Conservation (phyloP, 2,329 filamentous ascomycete species). For the Alternaria viburni region DNA sequence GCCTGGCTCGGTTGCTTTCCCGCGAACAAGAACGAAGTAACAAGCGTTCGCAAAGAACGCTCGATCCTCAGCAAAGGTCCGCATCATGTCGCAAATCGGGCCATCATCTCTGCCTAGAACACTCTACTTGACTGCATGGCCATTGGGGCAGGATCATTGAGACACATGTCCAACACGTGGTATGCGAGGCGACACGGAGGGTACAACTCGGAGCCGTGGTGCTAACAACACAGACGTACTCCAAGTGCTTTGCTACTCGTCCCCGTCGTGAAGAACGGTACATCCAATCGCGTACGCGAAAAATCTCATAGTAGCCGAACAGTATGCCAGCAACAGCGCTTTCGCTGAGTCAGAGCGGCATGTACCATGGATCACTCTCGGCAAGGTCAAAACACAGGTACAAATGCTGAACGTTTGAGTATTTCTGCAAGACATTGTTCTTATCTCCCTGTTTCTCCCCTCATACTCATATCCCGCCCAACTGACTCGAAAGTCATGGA, state of each 20-base stretch:
- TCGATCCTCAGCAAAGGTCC: neutral
- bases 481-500: neutral
- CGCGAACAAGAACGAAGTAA: neutral
- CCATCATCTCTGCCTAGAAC: neutral
- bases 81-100: neutral
- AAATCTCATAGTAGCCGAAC: neutral
- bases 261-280: neutral
- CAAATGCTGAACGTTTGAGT: neutral
- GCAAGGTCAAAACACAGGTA: neutral
- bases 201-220: neutral
- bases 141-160: neutral
- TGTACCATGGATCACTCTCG: neutral
- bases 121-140: neutral
- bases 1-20: neutral
- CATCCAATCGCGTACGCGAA: neutral
- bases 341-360: neutral
- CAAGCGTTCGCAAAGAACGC: neutral
- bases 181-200: neutral
- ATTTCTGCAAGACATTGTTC: neutral
- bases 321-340: neutral
- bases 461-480: neutral
- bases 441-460: neutral
- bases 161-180: neutral
- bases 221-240: neutral
- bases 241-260: neutral